Evolutionary conservation across 1,284 basidiomycete species (phyloP), one percentile per base, ranked within the genome.

Genomic region (Sanguinoderma infundibulare): DNA sequence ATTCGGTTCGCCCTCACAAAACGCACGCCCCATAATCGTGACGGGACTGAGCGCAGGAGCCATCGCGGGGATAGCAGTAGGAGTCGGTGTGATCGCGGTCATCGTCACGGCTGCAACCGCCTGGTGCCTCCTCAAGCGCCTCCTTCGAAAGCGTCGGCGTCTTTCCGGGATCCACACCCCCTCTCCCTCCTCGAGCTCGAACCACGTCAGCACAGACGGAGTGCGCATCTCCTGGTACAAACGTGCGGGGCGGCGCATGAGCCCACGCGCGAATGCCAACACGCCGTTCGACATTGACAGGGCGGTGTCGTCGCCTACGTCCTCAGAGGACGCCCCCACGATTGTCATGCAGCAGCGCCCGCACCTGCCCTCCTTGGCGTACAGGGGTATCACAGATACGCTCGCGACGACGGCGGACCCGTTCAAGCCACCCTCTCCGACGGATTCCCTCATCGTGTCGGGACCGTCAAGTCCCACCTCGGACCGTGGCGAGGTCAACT

Each of bases 111-210:
- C 52, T 3, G 3, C 40, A 7, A 17, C 17, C 6, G 24, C 40
- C 52, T 53, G 52, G 52, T 53, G 35, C 36, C 26, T 53, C 52
- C 52, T 53, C 24, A 50, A 30, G 30, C 47, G 47, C 47, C n/a
- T 20, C 28, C 28, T 50, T n/a, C 47, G 22, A 20, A 44, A 44
- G 22, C 22, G 30, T 30, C n/a, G 30, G n/a, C 47, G 32, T 32
- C 28, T 5, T 5, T 49, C 47, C 20, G 40, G 47, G 12, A 9
- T 26, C 1, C 47, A 5, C 47, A 32, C 47, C n/a, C 47, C 17
- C 15, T 50, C 47, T 1, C 20, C 47, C n/a, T 35, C 46, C 5
- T 47, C 32, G n/a, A 50, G 47, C 44, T 47, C 44, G 4, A 47
- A 14, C 24, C 24, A 17, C 2, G 44, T 47, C 22, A 9, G 20